A percentile compares a stretch with the other conserved stretches of the same genome.
Evolutionary conservation across 495 filamentous ascomycete species (phyloP).

Genomic region (Penicillium atrosanguineum): DNA sequence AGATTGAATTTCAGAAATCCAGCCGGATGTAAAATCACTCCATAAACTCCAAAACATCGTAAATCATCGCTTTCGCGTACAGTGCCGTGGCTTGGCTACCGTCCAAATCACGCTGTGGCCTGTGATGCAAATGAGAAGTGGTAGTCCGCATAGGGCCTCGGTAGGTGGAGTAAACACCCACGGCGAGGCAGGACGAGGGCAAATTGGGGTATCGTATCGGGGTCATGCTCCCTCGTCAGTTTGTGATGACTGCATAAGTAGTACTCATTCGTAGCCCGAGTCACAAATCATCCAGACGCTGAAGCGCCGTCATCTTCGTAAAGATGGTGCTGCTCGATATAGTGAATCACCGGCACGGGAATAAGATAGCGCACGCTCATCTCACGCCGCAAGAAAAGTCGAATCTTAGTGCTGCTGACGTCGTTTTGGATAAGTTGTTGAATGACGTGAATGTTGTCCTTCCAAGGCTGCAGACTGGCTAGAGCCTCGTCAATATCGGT

Average conservation of each 20-base stretch:
- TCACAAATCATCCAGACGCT: conserved; percentile 18
- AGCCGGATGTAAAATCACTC: conserved; percentile 5
- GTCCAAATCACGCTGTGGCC: neutral
- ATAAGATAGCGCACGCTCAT: conserved; percentile 73
- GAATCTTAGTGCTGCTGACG: conserved; percentile 85
- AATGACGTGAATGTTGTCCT: conserved; percentile 81
- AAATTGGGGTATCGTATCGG: conserved; percentile 27
- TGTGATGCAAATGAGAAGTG: neutral
- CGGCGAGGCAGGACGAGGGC: conserved; percentile 3
- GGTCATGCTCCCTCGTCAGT: conserved; percentile 17
- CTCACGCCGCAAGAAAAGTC: conserved; percentile 75
- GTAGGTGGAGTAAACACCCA: neutral
- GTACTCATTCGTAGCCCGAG: neutral
- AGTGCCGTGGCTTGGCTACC: neutral
- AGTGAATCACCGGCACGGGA: conserved; percentile 66
- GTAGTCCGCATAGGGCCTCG: neutral
- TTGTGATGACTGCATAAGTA: conserved; percentile 11
- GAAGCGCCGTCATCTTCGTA: conserved; percentile 63
- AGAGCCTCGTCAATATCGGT: conserved; percentile 85
- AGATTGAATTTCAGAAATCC: conserved; percentile 5
- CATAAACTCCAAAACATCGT: conserved; percentile 18
- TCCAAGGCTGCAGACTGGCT: conserved; percentile 67
- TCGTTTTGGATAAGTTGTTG: conserved; percentile 88
- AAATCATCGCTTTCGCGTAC: conserved; percentile 12
- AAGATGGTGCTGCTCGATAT: conserved; percentile 72